A percentile compares a stretch with the other conserved stretches of the same genome.
These are phyloP conservation scores for Ustilago trichophora DNA, from an alignment of 1,284 basidiomycete species.

Conservation along the genomic window DNA sequence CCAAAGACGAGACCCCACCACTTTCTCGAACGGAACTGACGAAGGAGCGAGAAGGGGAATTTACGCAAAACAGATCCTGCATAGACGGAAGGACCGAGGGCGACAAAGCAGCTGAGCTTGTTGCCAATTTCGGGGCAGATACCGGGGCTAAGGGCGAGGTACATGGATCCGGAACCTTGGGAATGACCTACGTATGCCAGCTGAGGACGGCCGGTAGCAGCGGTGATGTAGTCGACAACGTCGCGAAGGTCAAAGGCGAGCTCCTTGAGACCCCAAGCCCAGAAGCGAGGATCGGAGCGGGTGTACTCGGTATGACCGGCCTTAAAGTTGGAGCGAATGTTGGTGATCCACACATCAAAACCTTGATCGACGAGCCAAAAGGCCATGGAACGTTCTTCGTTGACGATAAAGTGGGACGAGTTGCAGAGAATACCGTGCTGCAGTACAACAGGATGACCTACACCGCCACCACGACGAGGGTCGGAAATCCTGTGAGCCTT, in stretches of 20 bases:
- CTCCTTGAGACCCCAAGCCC: constrained; percentile 66
- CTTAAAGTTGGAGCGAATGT: constrained; percentile 64
- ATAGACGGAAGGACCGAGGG: constrained; percentile 64
- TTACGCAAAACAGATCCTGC: constrained; percentile 62
- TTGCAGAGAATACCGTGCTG: constrained; percentile 66
- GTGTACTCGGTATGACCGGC: constrained; percentile 62
- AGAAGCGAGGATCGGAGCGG: constrained; percentile 64
- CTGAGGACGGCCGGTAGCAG: constrained; percentile 54
- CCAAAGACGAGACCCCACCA: constrained; percentile 65
- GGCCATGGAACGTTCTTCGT: constrained; percentile 63
- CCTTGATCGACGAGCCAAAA: constrained; percentile 67
- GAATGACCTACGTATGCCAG: constrained; percentile 65
- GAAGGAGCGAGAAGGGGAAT: constrained; percentile 62
- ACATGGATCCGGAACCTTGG: constrained; percentile 64
- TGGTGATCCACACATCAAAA: constrained; percentile 65
- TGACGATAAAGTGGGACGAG: constrained; percentile 62
- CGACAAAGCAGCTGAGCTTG: constrained; percentile 61
- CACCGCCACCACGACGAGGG: constrained; percentile 56
- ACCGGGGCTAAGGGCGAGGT: constrained; percentile 61
- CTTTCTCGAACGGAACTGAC: constrained; percentile 58
- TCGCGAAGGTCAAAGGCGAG: constrained; percentile 63
- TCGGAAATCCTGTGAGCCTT: constrained; percentile 65
- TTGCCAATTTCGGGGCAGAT: constrained; percentile 61
- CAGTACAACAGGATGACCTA: constrained; percentile 63
- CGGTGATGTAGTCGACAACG: constrained; percentile 62